Percentiles rank a stretch among this genome's conserved stretches.
These are phyloP conservation scores for Fusarium sororula DNA, from an alignment of 2,329 filamentous ascomycete genomes.

Conservation along the genomic window DNA sequence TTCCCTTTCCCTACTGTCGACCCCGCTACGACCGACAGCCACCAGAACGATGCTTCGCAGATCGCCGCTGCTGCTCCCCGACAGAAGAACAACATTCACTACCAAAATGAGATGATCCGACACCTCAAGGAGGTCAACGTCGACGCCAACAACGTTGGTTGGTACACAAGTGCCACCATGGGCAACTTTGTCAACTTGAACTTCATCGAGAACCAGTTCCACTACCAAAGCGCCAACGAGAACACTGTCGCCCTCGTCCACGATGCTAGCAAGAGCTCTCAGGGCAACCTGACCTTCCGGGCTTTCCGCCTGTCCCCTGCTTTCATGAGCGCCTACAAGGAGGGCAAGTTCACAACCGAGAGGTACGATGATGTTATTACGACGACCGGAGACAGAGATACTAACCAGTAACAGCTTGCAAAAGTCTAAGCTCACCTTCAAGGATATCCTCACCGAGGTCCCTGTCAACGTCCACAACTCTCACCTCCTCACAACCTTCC, in stretches of 20 bases:
- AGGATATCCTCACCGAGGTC: slow-evolving; percentile 91
- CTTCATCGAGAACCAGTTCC: slow-evolving; percentile 97
- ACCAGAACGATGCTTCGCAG: slow-evolving; percentile 79
- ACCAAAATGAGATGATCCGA: slow-evolving; percentile 97
- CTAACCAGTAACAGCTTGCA: slow-evolving; percentile 71
- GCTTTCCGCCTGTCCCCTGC: slow-evolving; percentile 88
- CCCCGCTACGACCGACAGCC: slow-evolving; percentile 71
- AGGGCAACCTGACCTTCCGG: slow-evolving; percentile 87
- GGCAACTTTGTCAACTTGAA: slow-evolving; percentile 96
- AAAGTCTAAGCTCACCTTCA: slow-evolving; percentile 92
- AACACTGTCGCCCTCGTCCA: slow-evolving; percentile 89
- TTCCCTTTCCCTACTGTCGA: slow-evolving; percentile 94
- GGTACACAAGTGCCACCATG: slow-evolving; percentile 99
- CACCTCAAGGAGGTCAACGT: slow-evolving; percentile 97
- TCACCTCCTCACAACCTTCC: slow-evolving; percentile 92
- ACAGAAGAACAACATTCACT: slow-evolving; percentile 86
- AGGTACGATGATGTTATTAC: slow-evolving; percentile 65
- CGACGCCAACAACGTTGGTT: slow-evolving; percentile 96
- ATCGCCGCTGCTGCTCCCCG: slow-evolving; percentile 88
- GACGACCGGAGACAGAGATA: not conserved
- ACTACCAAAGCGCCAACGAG: slow-evolving; percentile 97
- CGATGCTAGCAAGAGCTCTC: slow-evolving; percentile 93
- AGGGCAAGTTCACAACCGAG: slow-evolving; percentile 97
- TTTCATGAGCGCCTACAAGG: slow-evolving; percentile 93
- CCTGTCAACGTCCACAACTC: slow-evolving; percentile 95